Base-by-base conservation (phyloP, 495 filamentous ascomycete genomes). In the Penicillium manginii region DNA sequence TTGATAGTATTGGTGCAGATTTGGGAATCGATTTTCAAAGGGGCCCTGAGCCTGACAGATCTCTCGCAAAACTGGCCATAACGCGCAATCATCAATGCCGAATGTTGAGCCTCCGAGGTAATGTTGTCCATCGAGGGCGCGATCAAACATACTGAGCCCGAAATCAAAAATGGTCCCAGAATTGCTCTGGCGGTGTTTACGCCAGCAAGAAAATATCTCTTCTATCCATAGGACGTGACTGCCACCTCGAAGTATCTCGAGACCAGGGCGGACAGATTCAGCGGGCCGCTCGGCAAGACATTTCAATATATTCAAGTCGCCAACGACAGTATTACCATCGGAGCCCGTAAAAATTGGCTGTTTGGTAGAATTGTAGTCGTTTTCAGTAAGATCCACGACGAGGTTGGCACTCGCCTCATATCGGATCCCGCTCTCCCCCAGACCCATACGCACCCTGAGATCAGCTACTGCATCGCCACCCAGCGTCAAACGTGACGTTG, bases 51-150 rank as follows among this genome's bases (percentile, higher is more conserved):
- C 57, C 7, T 66, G 64, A 9, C 84, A 72, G 10, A 90, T 80
- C 29, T 86, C 81, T 50, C 86, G 69, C 40, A 93, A 71, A 10
- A 90, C 79, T 0, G 90, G 89, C 87, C 87, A 92, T 10, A 91
- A 73, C 0, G 85, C 83, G 63, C 84, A 91, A 67, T 93, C 90
- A 10, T 85, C 88, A 15, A 90, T 77, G 2, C 81, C 80, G 15
- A 88, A 78, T 2, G 59, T 59, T 0, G 70, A 55, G 0, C 86
- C 88, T 15, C 83, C 82, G 5, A 90, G 82, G 59, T 86, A 90
- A 29, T 74, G 67, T 49, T 69, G 71, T 19, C 78, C 77, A 4
- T 67, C 60, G 2, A 83, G 69, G 51, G 71, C 69, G 11, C 51
- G 54, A 47, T 88, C 84, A 82, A 85, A 90, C 1, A 68, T 51